Conservation (phyloP, 176 grass and related monocot species). For the Juncus effusus region DNA sequence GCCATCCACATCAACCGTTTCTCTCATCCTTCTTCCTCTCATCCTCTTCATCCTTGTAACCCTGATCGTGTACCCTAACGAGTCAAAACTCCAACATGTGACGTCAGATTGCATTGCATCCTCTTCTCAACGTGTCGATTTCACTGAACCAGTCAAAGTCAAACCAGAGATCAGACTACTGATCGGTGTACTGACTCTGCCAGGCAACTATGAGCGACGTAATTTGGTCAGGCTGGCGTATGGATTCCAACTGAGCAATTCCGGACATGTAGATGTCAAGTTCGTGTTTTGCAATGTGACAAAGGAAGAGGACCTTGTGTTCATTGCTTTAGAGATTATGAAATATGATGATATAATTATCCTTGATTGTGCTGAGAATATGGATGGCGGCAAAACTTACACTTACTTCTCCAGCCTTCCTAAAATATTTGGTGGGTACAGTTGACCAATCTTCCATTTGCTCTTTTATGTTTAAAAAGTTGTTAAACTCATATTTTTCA, state of each 20-base stretch:
- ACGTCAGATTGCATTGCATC: conserved; percentile 2
- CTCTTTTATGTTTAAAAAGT: neutral
- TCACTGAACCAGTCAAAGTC: neutral
- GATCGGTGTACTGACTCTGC: conserved; percentile 36
- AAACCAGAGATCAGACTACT: conserved; percentile 32
- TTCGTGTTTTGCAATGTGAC: conserved; percentile 42
- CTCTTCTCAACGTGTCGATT: conserved; percentile 1
- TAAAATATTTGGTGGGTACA: conserved; percentile 14
- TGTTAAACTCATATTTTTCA: too few relatives aligned
- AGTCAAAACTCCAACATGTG: conserved; percentile 14
- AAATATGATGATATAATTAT: conserved; percentile 46
- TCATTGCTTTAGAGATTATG: conserved; percentile 39
- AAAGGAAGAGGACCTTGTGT: conserved; percentile 31
- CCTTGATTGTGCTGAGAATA: conserved; percentile 73
- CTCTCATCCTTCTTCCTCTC: conserved; percentile 11
- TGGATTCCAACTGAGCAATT: conserved; percentile 14
- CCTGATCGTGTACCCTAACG: conserved; percentile 20
- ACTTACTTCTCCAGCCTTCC: conserved; percentile 52
- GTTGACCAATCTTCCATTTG: neutral
- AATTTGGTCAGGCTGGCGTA: conserved; percentile 37
- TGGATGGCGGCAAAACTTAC: conserved; percentile 64
- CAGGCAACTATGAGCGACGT: conserved; percentile 33
- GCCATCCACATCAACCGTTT: conserved; percentile 1
- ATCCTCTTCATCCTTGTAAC: conserved; percentile 27
- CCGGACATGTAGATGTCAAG: conserved; percentile 31